Conservation (phyloP, 2,329 filamentous ascomycete species). For the Alternaria arborescens region DNA sequence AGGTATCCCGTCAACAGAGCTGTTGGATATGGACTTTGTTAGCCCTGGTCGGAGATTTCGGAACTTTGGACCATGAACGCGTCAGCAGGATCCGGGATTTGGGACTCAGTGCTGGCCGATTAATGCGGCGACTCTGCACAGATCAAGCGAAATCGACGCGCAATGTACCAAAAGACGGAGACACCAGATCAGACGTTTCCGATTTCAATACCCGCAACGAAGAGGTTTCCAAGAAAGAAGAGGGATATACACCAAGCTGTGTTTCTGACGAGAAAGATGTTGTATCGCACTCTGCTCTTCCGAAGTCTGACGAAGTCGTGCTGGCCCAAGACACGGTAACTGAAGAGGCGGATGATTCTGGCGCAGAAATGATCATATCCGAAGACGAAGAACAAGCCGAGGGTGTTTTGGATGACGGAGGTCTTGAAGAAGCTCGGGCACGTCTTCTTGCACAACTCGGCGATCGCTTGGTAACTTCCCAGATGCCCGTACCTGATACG, state of each 20-base stretch:
- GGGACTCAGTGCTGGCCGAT: conserved; percentile 75
- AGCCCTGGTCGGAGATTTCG: conserved; percentile 75
- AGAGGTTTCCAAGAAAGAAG: background rate
- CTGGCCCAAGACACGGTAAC: conserved; percentile 1
- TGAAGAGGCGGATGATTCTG: conserved; percentile 16
- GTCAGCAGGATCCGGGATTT: conserved; percentile 80
- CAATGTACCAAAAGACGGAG: background rate
- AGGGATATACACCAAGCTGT: background rate
- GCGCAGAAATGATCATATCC: conserved; percentile 33
- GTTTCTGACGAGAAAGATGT: conserved; percentile 1
- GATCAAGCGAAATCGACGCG: background rate
- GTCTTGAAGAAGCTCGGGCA: conserved; percentile 61
- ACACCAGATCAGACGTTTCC: background rate
- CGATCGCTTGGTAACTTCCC: conserved; percentile 39
- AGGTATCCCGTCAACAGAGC: conserved; percentile 72
- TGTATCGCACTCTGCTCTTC: background rate
- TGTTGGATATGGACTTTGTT: conserved; percentile 88
- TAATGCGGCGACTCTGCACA: conserved; percentile 55
- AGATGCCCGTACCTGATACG: conserved; percentile 14
- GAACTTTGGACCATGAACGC: conserved; percentile 77
- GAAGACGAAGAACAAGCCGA: conserved; percentile 25
- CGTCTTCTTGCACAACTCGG: conserved; percentile 56
- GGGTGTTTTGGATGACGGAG: conserved; percentile 24
- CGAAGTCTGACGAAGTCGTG: background rate
- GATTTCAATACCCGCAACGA: background rate